Percentiles rank a stretch among this genome's conserved stretches.
phyloP scores from a whole-genome alignment of 163 green algal genomes.

The Trebouxia gelatinosa region DNA sequence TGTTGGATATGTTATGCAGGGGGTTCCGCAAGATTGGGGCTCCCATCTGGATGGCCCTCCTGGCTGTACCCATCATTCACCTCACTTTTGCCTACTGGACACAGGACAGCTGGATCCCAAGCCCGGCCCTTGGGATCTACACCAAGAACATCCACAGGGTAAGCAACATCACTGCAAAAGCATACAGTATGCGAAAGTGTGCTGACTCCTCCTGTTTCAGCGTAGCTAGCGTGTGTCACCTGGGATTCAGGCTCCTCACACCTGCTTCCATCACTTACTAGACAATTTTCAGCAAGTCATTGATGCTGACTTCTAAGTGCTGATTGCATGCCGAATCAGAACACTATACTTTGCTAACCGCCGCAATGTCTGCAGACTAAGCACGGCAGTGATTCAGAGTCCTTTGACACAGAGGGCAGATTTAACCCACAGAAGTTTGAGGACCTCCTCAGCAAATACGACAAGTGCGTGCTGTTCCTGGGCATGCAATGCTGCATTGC shows the following conservation, averaged over 20 bases:
- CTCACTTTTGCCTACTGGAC: slow-evolving; percentile 25
- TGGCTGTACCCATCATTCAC: slow-evolving; percentile 38
- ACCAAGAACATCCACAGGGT: slow-evolving; percentile 29
- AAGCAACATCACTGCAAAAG: too few relatives aligned
- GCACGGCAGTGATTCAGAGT: slow-evolving; percentile 43
- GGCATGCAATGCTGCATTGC: too few relatives aligned
- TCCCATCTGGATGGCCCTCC: slow-evolving; percentile 13
- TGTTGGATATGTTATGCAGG: too few relatives aligned
- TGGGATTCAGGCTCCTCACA: too few relatives aligned
- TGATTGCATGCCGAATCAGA: background rate
- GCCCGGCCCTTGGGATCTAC: slow-evolving; percentile 37
- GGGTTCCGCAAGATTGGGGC: slow-evolving; percentile 9
- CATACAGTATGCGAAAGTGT: too few relatives aligned
- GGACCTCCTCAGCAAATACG: slow-evolving; percentile 44
- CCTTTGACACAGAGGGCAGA: slow-evolving; percentile 41
- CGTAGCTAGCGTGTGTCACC: too few relatives aligned
- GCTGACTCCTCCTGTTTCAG: too few relatives aligned
- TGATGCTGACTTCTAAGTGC: too few relatives aligned
- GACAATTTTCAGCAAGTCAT: too few relatives aligned
- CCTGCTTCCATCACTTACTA: too few relatives aligned
- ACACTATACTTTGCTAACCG: too few relatives aligned
- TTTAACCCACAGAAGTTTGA: slow-evolving; percentile 42
- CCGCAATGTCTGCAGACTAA: slow-evolving; percentile 33
- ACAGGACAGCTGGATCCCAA: slow-evolving; percentile 33
- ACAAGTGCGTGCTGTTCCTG: slow-evolving; percentile 19